phyloP scores from a whole-genome alignment of 2,329 filamentous ascomycete genomes.

The Zymoseptoria ardabiliae region DNA sequence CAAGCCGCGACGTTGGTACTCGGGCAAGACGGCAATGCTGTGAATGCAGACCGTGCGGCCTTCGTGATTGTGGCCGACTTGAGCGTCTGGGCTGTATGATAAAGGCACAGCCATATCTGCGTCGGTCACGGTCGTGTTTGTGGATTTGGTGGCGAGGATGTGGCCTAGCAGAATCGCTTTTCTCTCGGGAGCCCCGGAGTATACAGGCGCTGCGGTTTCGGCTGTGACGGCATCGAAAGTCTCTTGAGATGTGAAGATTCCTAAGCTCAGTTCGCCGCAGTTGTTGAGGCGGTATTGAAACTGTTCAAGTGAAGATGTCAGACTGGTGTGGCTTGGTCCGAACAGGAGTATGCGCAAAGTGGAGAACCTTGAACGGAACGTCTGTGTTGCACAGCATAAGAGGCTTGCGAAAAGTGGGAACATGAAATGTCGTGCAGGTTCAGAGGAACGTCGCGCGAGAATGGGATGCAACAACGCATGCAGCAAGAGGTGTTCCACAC shows the following conservation, averaged over 20 bases:
- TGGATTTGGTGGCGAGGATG: constrained; percentile 66
- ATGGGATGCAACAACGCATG: constrained; percentile 21
- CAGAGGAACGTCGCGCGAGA: not conserved
- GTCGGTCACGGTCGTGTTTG: constrained; percentile 59
- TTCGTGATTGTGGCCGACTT: constrained; percentile 63
- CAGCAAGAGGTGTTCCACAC: constrained; percentile 21
- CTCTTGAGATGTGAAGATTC: constrained; percentile 64
- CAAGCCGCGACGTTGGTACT: constrained; percentile 65
- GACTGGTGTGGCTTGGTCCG: not conserved
- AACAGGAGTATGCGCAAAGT: constrained; percentile 15
- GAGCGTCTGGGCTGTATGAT: constrained; percentile 32
- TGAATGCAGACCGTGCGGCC: constrained; percentile 75
- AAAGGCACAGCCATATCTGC: constrained; percentile 65
- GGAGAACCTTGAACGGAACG: constrained; percentile 3
- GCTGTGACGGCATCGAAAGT: constrained; percentile 50
- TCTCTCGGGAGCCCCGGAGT: constrained; percentile 51
- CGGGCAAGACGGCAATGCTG: constrained; percentile 70
- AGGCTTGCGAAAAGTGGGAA: not conserved
- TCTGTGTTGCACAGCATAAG: constrained; percentile 10
- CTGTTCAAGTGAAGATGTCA: constrained; percentile 38
- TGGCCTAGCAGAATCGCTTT: constrained; percentile 66
- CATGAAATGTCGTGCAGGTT: constrained; percentile 10
- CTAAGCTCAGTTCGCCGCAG: constrained; percentile 70
- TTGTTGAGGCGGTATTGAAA: constrained; percentile 67
- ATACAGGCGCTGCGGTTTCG: constrained; percentile 49